Percentiles rank a stretch among this genome's conserved stretches.
These are phyloP conservation scores for Hansenula anomala DNA, from an alignment of 1,139 yeast species.

Conservation along the genomic window DNA sequence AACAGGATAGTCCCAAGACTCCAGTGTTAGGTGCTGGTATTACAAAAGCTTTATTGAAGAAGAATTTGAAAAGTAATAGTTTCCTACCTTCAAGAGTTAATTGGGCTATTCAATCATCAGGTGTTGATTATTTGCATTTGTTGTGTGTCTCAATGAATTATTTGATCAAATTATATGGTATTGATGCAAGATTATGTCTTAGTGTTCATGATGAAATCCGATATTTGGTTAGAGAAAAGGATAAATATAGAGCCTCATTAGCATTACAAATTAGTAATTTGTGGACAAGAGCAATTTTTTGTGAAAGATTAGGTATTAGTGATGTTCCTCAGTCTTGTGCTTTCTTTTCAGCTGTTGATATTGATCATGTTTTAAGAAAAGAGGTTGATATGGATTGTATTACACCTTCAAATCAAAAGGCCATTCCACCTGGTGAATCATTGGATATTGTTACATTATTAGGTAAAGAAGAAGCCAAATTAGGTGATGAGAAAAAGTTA, in stretches of 20 bases:
- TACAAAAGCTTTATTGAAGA: slow-evolving; percentile 72
- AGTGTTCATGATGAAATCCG: slow-evolving; percentile 97
- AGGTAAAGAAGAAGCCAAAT: slow-evolving; percentile 24
- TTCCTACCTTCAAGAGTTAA: slow-evolving; percentile 89
- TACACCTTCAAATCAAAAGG: slow-evolving; percentile 76
- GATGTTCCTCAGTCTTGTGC: slow-evolving; percentile 96
- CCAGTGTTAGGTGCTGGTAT: slow-evolving; percentile 94
- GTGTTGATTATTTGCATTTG: slow-evolving; percentile 91
- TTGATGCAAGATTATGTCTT: slow-evolving; percentile 76
- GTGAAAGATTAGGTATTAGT: slow-evolving; percentile 84
- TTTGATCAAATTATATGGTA: slow-evolving; percentile 53
- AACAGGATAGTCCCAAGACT: slow-evolving; percentile 76
- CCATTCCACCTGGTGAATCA: slow-evolving; percentile 80
- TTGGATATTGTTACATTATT: slow-evolving; percentile 54
- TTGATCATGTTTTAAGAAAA: slow-evolving; percentile 82
- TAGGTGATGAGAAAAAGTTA: slow-evolving; percentile 15
- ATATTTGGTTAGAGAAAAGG: slow-evolving; percentile 69
- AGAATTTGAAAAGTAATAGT: slow-evolving; percentile 58
- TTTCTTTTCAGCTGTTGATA: slow-evolving; percentile 89
- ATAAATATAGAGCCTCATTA: slow-evolving; percentile 71
- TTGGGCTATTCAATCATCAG: slow-evolving; percentile 98
- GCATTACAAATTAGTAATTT: slow-evolving; percentile 83
- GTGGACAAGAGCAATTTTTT: slow-evolving; percentile 97
- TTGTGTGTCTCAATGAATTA: slow-evolving; percentile 87
- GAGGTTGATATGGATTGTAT: slow-evolving; percentile 86